Evolutionary conservation across 2,329 filamentous ascomycete genomes (phyloP).

Genomic region (Aspergillus arachidicola): DNA sequence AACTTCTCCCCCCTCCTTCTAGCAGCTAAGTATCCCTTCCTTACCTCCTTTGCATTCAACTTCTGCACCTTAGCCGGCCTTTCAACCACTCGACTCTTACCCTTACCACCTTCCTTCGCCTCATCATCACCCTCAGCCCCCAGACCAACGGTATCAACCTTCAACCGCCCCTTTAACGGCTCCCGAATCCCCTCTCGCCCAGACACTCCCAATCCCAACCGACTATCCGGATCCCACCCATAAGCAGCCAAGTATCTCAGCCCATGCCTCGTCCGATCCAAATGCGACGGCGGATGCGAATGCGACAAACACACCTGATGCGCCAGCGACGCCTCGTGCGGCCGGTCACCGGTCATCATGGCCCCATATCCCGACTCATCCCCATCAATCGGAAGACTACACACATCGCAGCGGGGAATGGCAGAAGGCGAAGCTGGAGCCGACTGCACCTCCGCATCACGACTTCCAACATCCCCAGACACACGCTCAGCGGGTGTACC

Average conservation of each 20-base stretch:
- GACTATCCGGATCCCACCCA: constrained; percentile 63
- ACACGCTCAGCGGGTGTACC: background rate
- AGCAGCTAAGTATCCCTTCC: constrained; percentile 63
- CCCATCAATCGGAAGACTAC: constrained; percentile 56
- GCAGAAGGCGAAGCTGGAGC: constrained; percentile 16
- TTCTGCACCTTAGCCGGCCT: constrained; percentile 49
- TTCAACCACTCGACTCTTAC: constrained; percentile 33
- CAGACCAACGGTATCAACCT: constrained; percentile 74
- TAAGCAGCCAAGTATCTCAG: constrained; percentile 59
- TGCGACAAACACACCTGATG: constrained; percentile 62
- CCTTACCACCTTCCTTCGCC: constrained; percentile 30
- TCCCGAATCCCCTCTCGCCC: constrained; percentile 71
- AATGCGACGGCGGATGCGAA: constrained; percentile 59
- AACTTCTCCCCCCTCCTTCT: constrained; percentile 66
- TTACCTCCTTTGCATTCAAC: constrained; percentile 71
- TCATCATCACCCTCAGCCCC: constrained; percentile 51
- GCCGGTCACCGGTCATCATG: constrained; percentile 6
- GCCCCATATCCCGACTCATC: background rate
- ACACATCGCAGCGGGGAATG: constrained; percentile 55
- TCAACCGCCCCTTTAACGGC: constrained; percentile 72
- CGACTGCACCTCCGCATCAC: background rate
- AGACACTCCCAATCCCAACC: constrained; percentile 69
- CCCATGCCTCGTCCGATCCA: constrained; percentile 60
- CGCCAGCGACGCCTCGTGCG: constrained; percentile 55
- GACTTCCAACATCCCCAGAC: too few species aligned